Evolutionary conservation across 208 protist species (phyloP).

Genomic region (Crithidia fasciculata): DNA sequence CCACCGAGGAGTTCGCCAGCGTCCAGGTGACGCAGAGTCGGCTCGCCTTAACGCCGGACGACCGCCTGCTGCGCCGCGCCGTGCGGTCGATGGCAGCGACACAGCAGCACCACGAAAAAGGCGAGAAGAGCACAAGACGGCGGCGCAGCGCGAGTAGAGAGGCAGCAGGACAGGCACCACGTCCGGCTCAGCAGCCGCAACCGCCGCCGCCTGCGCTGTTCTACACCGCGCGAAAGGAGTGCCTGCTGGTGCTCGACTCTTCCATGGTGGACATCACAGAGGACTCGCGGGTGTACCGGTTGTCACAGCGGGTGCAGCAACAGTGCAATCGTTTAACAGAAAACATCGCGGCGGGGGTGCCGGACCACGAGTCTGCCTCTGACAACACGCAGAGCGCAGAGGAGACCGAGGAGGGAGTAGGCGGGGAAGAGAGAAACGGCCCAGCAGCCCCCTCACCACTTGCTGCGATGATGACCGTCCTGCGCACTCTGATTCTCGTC

Average conservation of each 20-base stretch:
- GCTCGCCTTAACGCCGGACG: constrained; percentile 47
- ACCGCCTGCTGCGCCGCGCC: constrained; percentile 28
- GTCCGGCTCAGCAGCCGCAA: not conserved
- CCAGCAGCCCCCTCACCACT: not conserved
- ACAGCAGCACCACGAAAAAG: too few species aligned
- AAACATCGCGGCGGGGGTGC: too few species aligned
- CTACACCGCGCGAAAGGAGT: constrained; percentile 42
- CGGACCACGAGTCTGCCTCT: not conserved
- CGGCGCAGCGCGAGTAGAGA: not conserved
- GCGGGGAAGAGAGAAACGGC: not conserved
- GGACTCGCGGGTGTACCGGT: constrained; percentile 38
- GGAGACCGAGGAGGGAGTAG: not conserved
- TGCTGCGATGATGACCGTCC: constrained; percentile 23
- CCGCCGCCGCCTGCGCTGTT: constrained; percentile 22
- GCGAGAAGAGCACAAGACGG: not conserved
- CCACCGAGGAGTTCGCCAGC: constrained; percentile 46
- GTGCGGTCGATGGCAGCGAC: too few species aligned
- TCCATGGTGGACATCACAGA: constrained; percentile 55
- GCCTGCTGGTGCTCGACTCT: constrained; percentile 66
- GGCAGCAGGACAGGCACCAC: not conserved
- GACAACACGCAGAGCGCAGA: not conserved
- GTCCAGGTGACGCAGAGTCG: constrained; percentile 39
- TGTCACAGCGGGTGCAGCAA: not conserved
- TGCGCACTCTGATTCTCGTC: constrained; percentile 63
- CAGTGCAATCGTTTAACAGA: not conserved